Base-by-base conservation (phyloP, 2,329 filamentous ascomycete species). In the Zasmidium angulare region DNA sequence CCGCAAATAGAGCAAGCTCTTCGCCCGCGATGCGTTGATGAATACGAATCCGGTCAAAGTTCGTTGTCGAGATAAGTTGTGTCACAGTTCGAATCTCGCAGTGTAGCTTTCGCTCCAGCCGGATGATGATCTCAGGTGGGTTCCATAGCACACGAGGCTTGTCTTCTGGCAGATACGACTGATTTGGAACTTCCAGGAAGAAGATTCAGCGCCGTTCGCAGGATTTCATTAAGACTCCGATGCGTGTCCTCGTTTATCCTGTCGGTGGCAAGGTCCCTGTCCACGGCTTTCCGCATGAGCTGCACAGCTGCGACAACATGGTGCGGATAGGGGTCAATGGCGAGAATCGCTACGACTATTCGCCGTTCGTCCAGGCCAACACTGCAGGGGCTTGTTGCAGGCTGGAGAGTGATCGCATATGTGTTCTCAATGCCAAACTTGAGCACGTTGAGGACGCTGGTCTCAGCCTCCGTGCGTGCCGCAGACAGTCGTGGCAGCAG, bases 211-310 rank as follows among this genome's bases (percentile, higher is more conserved):
- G 50, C 50, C 12, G 51, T 9, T 11, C 50, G 36, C 23, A 61
- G 21, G 19, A 52, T 55, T 29, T 46, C 48, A 6, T 49, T 46
- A 6, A 58, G 31, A n/a, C 22, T 61, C 7, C 46, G 21, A 20
- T 58, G 48, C 17, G 59, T 52, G 1, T 61, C 46, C 2, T 24
- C 12, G 10, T 21, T 49, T 12, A 61, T 58, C 26, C 50, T 52
- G 21, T 58, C 55, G 19, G 51, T 46, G 17, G 50, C 31, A 21
- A 58, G 50, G 22, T 61, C 55, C 36, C 55, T 22, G 46, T 56
- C 50, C n/a, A 61, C 58, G 2, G 59, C 55, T 20, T 55, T 55
- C n/a, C 56, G 48, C 59, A 61, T 58, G 19, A 61, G 55, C 55
- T 61, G 55, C 9, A 58, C 51, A 19, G 50, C 31, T 12, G 55